Evolutionary conservation across 2,329 filamentous ascomycete species (phyloP).

Genomic region (Penicillium griseofulvum): DNA sequence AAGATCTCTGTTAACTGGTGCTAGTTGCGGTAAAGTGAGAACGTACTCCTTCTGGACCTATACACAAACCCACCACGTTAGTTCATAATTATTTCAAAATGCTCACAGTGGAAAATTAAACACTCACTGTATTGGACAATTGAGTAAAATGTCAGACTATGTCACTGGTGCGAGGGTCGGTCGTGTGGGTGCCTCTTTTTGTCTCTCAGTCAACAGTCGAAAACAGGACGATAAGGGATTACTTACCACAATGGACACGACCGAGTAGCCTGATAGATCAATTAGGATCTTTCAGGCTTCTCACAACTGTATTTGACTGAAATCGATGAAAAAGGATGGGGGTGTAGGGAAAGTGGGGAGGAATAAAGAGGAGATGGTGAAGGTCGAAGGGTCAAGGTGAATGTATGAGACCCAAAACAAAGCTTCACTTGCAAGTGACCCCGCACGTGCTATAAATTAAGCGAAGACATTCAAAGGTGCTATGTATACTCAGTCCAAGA

Average conservation of each 20-base stretch:
- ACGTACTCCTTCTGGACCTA: not conserved
- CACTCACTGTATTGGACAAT: not conserved
- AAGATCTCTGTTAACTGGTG: not conserved
- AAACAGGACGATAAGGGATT: not conserved
- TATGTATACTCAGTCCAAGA: too few relatives aligned
- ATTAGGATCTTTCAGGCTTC: not conserved
- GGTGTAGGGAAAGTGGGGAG: too few relatives aligned
- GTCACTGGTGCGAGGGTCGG: too few relatives aligned
- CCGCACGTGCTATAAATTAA: too few relatives aligned
- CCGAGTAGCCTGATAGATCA: not conserved
- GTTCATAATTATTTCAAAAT: not conserved
- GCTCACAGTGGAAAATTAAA: rapidly evolving
- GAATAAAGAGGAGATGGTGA: not conserved
- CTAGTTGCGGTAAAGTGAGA: not conserved
- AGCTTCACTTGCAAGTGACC: not conserved
- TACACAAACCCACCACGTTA: not conserved
- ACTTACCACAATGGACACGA: not conserved
- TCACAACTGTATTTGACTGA: not conserved
- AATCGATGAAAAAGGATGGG: not conserved
- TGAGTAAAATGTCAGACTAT: not conserved
- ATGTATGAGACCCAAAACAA: not conserved
- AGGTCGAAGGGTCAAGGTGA: not conserved
- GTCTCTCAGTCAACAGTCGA: not conserved
- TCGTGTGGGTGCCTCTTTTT: not conserved
- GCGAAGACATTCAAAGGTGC: too few relatives aligned